Evolutionary conservation across 2,329 filamentous ascomycete genomes (phyloP), one percentile per base, ranked within the genome.

Genomic region (Dactylella cylindrospora): DNA sequence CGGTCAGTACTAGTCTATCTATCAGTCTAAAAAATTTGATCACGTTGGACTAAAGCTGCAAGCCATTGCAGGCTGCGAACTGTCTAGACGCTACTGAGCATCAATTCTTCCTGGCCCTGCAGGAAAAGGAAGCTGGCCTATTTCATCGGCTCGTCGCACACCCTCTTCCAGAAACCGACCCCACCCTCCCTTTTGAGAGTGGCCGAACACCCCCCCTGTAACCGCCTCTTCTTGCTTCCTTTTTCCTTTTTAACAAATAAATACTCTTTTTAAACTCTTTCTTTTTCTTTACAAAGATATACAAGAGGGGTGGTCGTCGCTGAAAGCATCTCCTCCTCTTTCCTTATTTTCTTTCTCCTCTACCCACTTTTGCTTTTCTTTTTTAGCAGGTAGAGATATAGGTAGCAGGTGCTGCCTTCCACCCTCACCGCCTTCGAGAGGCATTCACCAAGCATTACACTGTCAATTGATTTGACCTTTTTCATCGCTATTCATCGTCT

Each of bases 161-260:
- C 49, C 54, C 46, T 61, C 46, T 61, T 61, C 54, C 54, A 61
- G 54, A 61, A 60, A 49, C 38, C 49, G 49, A n/a, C n/a, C 49
- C 38, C 57, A 43, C 35, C 36, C 49, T 54, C 57, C 57, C 57
- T 43, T 49, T 54, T 54, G 53, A 29, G 57, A 49, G 26, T 54
- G 55, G 39, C 55, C 53, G 55, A 47, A 23, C 39, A 17, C 22
- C 45, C n/a, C 13, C 35, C 33, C 8, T 8, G 13, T 8, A 23
- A 22, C 22, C 45, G 35, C 9, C 2, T 9, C 25, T 32, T 17
- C 32, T 19, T 28, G 36, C 23, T 52, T 23, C 32, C 25, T 20
- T 59, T 31, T 47, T 51, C 54, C 35, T 15, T 28, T 20, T 43
- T 19, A 19, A 39, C 19, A 39, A 17, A n/a, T 17, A 17, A 39